phyloP scores from a whole-genome alignment of 805 yeast species.

The Nematodospora valgi region DNA sequence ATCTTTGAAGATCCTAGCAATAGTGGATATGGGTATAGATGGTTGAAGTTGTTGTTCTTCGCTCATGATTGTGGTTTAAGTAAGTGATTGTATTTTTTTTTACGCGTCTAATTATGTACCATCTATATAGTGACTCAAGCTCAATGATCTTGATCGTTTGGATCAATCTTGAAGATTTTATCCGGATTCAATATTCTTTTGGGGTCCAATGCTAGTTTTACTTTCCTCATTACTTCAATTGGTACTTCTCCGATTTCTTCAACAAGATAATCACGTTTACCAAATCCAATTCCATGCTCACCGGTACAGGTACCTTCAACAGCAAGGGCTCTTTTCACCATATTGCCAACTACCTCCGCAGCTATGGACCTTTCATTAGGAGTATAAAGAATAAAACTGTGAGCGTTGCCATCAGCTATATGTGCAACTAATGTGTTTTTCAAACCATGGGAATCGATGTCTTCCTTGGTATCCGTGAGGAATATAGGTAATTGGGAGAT shows the following conservation, averaged over 20 bases:
- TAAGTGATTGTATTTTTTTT: not conserved
- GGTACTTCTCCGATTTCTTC: slow-evolving; percentile 66
- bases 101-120: not conserved
- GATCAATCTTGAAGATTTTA: slow-evolving; percentile 69
- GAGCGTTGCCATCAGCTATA: slow-evolving; percentile 84
- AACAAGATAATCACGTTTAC: slow-evolving; percentile 59
- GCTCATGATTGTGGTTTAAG: slow-evolving; percentile 1
- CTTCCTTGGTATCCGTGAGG: slow-evolving; percentile 58
- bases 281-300: slow-evolving; percentile 81
- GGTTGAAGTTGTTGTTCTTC: slow-evolving; percentile 1
- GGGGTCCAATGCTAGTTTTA: slow-evolving; percentile 71
- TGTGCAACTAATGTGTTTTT: slow-evolving; percentile 68
- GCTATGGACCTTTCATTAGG: slow-evolving; percentile 47
- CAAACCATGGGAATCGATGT: slow-evolving; percentile 50
- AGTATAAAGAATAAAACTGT: slow-evolving; percentile 59
- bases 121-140: not conserved
- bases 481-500: slow-evolving; percentile 63
- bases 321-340: slow-evolving; percentile 23
- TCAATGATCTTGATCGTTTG: slow-evolving; percentile 24
- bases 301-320: slow-evolving; percentile 81
- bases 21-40: slow-evolving; percentile 22
- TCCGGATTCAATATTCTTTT: slow-evolving; percentile 71
- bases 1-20: slow-evolving; percentile 51
- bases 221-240: slow-evolving; percentile 64
- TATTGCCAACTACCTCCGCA: slow-evolving; percentile 21